phyloP scores from a whole-genome alignment of 2,329 filamentous ascomycete species.

The Fusarium udum region DNA sequence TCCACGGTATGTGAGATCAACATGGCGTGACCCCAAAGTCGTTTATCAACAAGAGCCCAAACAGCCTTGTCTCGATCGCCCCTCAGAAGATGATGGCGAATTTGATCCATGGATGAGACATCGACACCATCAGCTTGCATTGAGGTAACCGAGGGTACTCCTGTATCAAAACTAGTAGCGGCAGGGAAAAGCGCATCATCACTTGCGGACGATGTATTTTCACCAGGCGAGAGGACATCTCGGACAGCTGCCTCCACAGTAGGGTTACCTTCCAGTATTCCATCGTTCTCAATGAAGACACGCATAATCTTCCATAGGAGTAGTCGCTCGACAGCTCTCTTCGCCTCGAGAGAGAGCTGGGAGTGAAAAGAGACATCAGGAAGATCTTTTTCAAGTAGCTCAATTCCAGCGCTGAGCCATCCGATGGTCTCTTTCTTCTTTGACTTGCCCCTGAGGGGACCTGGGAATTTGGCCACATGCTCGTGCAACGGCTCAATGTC shows the following conservation, averaged over 20 bases:
- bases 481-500: slow-evolving; percentile 77
- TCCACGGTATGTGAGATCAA: slow-evolving; percentile 83
- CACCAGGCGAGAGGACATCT: slow-evolving; percentile 73
- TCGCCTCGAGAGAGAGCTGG: slow-evolving; percentile 68
- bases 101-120: slow-evolving; percentile 71
- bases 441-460: slow-evolving; percentile 85
- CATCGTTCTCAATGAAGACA: slow-evolving; percentile 87
- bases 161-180: slow-evolving; percentile 39
- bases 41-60: slow-evolving; percentile 91
- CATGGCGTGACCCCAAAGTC: slow-evolving; percentile 96
- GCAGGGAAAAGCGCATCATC: slow-evolving; percentile 41
- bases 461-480: slow-evolving; percentile 82
- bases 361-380: slow-evolving; percentile 61
- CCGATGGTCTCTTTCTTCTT: slow-evolving; percentile 93
- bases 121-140: slow-evolving; percentile 74
- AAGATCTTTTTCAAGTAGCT: slow-evolving; percentile 70
- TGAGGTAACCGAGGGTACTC: slow-evolving; percentile 43
- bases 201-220: slow-evolving; percentile 38
- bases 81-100: slow-evolving; percentile 77
- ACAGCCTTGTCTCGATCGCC: slow-evolving; percentile 92
- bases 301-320: slow-evolving; percentile 88
- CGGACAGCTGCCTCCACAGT: slow-evolving; percentile 79
- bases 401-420: slow-evolving; percentile 84
- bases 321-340: slow-evolving; percentile 80
- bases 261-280: slow-evolving; percentile 76